phyloP scores from a whole-genome alignment of 139 green algal species.

The Tetradesmus obliquus region DNA sequence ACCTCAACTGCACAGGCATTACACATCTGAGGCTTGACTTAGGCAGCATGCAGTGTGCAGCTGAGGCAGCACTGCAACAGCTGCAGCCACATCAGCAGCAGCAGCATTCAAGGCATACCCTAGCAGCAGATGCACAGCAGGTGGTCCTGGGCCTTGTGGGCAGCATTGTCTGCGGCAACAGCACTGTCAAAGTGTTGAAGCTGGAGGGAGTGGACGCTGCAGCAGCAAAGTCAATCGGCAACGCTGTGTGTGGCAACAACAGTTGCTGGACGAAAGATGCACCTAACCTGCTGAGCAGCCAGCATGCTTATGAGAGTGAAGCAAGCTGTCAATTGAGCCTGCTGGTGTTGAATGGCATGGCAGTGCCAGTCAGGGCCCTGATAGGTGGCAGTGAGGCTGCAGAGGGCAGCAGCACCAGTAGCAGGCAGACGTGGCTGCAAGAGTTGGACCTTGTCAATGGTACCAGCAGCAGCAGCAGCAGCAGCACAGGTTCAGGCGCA shows the following conservation, averaged over 20 bases:
- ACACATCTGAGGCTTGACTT: slow-evolving; percentile 16
- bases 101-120: not conserved
- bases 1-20: not conserved
- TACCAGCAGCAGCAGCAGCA: not conserved
- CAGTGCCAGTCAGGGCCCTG: not conserved
- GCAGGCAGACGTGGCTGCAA: not conserved
- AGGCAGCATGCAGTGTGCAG: not conserved
- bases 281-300: not conserved
- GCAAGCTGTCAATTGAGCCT: not conserved
- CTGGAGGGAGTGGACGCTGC: not conserved
- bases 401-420: not conserved
- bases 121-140: not conserved
- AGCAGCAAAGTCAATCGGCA: not conserved
- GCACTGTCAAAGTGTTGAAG: slow-evolving; percentile 2
- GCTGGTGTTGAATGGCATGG: slow-evolving; percentile 3
- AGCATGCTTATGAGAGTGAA: not conserved
- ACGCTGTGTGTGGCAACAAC: not conserved
- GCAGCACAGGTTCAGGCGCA: not conserved
- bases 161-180: not conserved
- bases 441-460: not conserved
- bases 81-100: not conserved
- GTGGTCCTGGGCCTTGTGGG: not conserved
- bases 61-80: not conserved
- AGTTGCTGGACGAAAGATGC: not conserved
- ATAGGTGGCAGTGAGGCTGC: not conserved